Evolutionary conservation across 805 yeast species (phyloP).

Genomic region (Ogataea degrootiae): DNA sequence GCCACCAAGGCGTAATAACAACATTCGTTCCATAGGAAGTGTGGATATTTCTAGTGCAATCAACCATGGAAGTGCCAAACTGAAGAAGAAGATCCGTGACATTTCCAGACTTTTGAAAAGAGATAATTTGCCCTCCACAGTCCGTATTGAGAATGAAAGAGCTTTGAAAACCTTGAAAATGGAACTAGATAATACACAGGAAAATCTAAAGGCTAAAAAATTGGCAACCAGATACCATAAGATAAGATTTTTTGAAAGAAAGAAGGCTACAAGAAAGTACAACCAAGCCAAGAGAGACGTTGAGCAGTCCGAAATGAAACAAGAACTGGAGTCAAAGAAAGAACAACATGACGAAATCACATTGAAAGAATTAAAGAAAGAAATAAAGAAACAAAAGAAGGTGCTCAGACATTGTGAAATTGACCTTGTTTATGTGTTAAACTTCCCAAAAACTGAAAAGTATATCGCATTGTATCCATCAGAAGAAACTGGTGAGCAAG

Average conservation of each 20-base stretch:
- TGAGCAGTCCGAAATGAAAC: slow-evolving; percentile 32
- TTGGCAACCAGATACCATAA: slow-evolving; percentile 76
- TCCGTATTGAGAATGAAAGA: slow-evolving; percentile 43
- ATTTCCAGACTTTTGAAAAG: slow-evolving; percentile 61
- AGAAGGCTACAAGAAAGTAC: slow-evolving; percentile 73
- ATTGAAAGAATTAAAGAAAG: slow-evolving; percentile 22
- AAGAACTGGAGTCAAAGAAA: slow-evolving; percentile 2
- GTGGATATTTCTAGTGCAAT: slow-evolving; percentile 29
- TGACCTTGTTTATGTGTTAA: slow-evolving; percentile 69
- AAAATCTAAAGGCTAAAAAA: slow-evolving; percentile 35
- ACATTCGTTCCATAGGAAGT: neutral
- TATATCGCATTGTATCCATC: slow-evolving; percentile 74
- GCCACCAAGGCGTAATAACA: slow-evolving; percentile 3
- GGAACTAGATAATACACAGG: slow-evolving; percentile 40
- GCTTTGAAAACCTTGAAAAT: slow-evolving; percentile 42
- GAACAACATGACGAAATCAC: slow-evolving; percentile 15
- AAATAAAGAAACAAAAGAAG: slow-evolving; percentile 37
- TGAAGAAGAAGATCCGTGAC: slow-evolving; percentile 85
- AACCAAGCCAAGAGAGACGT: slow-evolving; percentile 43
- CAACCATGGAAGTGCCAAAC: slow-evolving; percentile 40
- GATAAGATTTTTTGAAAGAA: slow-evolving; percentile 87
- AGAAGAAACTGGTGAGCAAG: slow-evolving; percentile 26
- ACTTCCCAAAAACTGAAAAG: slow-evolving; percentile 75
- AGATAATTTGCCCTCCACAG: slow-evolving; percentile 53
- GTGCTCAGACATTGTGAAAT: slow-evolving; percentile 52